Evolutionary conservation across 306 rosid species (phyloP), one percentile per base, ranked within the genome.

Genomic region (Abrus pulchellus): DNA sequence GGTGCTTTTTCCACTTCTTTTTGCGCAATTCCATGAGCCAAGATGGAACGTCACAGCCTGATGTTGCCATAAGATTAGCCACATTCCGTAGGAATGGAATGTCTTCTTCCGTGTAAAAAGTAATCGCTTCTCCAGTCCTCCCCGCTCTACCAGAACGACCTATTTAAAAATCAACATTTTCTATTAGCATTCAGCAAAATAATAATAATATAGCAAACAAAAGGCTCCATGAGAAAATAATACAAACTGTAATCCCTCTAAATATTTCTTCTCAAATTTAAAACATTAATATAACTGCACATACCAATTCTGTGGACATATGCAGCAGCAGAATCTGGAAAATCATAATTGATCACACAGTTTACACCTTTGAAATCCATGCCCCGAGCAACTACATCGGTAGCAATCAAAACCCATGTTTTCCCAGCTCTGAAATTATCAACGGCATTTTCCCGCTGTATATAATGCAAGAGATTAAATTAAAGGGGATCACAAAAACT

Each of bases 111-210:
- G 99, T 87, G 86, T 90, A 95, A 76, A 91, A 87, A 43, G 99
- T 95, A 64, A 93, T 88, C 2, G 99, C 98, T 88, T 92, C 93
- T 34, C 99, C 99, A 7, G 79, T 85, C 85, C 98, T 91, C 78
- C 98, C 99, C 7, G 99, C 99, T 90, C 99, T 83, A 63, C 99
- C 99, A 63, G 97, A 87, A 13, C 97, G 99, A 81, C 99, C 99
- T 95, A 80, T 78, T 73, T 53, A 43, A 75, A 88, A 62, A 64
- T 54, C 43, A 78, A 61, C 52, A 77, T 38, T 52, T 43, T 43
- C 33, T 78, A 32, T 38, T 74, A 87, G 64, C 65, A 52, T 7
- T 66, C 5, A 28, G 28, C 34, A 44, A 48, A 3, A 80, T 61
- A 33, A 8, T 29, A 20, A 12, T 1, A 32, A 41, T 43, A 33